Base-by-base conservation (phyloP, 1,284 basidiomycete species). In the Ganoderma leucocontextum region DNA sequence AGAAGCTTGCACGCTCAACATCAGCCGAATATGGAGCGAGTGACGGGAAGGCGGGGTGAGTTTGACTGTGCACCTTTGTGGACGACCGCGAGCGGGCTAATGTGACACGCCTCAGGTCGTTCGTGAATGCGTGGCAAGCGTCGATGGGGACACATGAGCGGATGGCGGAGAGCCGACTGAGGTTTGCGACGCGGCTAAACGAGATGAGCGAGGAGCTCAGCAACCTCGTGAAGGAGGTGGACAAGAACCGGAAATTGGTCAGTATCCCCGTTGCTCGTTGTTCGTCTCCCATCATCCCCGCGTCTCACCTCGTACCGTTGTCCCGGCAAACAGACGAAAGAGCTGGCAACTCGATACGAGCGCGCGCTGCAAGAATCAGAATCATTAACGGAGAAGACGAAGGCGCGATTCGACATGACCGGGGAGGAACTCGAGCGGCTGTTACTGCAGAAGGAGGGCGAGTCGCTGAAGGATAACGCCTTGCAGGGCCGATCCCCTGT, bases 121-220 rank as follows among this genome's bases (percentile, higher is more conserved):
- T 95, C 79, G 95, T 98, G 63, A 84, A 84, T 67, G 93, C 96
- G 12, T 99, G 96, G 93, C 91, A 95, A 75, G 84, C 89, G 35
- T 89, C 94, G 10, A 88, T 99, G 87, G 89, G 90, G 70, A 88
- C 95, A 63, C 97, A 99, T 77, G 97, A 99, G 74, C 82, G 87
- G 58, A 87, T 99, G 81, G 95, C 93, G 17, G 95, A 97, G 75
- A 96, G 96, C 78, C 86, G 96, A 58, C 80, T 97, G 61, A 89
- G 92, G 61, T 98, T 99, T 76, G 87, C 96, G 0, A 87, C 91
- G 70, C 90, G 96, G 53, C 84, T 99, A 63, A 92, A 92, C 75
- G 97, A 98, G 80, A 99, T 98, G 94, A 93, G 93, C 76, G 96
- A 99, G 55, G 97, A 99, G 79, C 85, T 99, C n/a, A 82, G 86